Percentiles rank a stretch among this genome's conserved stretches.
Conservation (phyloP, 164 flowering plant species). For the Stephania yunnanensis region DNA sequence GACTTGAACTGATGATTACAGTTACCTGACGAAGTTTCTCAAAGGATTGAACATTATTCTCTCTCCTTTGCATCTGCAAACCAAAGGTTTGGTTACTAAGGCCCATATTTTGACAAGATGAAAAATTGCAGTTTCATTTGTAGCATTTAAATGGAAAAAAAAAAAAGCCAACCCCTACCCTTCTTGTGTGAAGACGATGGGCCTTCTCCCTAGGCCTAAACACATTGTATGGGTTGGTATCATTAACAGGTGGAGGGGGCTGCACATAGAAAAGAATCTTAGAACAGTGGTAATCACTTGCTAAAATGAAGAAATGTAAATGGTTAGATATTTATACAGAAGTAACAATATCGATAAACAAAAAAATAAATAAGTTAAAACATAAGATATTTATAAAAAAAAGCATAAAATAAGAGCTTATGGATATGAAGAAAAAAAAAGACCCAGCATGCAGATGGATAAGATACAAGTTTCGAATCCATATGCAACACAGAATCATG, state of each 20-base stretch:
- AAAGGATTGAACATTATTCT: constrained; percentile 97
- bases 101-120: neutral
- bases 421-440: neutral
- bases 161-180: constrained; percentile 43
- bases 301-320: constrained; percentile 3
- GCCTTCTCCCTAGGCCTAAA: constrained; percentile 99
- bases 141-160: neutral
- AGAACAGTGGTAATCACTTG: constrained; percentile 10
- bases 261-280: constrained; percentile 23
- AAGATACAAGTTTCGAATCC: neutral
- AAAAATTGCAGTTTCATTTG: neutral
- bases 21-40: constrained; percentile 98
- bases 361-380: neutral
- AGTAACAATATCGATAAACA: neutral
- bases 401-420: neutral
- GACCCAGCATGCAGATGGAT: neutral
- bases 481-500: neutral
- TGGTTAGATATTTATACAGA: neutral
- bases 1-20: neutral
- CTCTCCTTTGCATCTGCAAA: constrained; percentile 96
- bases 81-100: constrained; percentile 1
- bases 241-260: constrained; percentile 99
- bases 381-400: neutral
- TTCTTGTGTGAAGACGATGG: constrained; percentile 92
- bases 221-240: constrained; percentile 97